Base-by-base conservation (phyloP, 805 yeast genomes). In the Zygosaccharomyces bailii region DNA sequence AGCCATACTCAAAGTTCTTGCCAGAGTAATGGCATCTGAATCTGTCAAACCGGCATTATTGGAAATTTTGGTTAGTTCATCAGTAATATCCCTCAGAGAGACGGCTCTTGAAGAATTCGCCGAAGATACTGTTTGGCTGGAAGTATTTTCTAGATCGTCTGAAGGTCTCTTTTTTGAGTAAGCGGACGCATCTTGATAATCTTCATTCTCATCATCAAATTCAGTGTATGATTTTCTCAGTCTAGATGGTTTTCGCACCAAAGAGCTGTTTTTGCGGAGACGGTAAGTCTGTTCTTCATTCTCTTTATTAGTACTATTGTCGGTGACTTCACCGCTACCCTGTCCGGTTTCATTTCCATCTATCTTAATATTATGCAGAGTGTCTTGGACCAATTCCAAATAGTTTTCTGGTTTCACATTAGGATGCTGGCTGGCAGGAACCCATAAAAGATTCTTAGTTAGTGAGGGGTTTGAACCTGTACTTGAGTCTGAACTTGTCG, bases 401-500 rank as follows among this genome's bases (percentile, higher is more conserved):
- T 80, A 84, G 55, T 86, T 87, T 56, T 86, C 95, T 2, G 98
- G 98, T 19, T 95, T 90, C n/a, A 91, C 76, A 56, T 86, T 91
- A 1, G 98, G 98, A 62, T 93, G 99, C 30, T 88, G 73, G 50
- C 79, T 80, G 1, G 98, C 99, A 0, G 98, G 98, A 1, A 93
- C 97, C 99, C 99, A 91, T 43, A 91, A 69, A 24, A 86, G 66
- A 45, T 77, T 69, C 39, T 75, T 75, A 13, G 76, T 66, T 11
- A 52, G 25, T 19, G 54, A 33, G 23, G 45, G n/a, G 18, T 32
- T 25, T 4, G 48, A 42, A 9, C 43, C 34, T 8, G 20, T 43
- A n/a, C 34, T 44, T 11, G 34, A 21, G 3, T 27, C 44, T 9
- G 40, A 25, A 34, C 38, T 25, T 10, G 42, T 23, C 14, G 51